These are phyloP conservation scores for Carpinus fangiana DNA, from an alignment of 306 rosid genomes.

Conservation along the genomic window DNA sequence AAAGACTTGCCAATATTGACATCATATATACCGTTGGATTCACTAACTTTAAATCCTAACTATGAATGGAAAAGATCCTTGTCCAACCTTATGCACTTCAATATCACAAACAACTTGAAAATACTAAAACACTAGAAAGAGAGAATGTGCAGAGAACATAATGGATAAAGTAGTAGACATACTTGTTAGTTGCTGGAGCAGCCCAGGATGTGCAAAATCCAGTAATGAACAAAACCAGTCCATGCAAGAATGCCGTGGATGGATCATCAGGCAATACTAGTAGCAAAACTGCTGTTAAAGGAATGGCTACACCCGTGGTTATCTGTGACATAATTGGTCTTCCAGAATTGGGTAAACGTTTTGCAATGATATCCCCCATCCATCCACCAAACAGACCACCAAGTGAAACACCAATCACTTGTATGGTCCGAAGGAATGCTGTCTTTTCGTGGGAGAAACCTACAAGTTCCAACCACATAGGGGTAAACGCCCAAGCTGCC, in stretches of 20 bases:
- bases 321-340: conserved; percentile 73
- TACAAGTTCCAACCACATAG: conserved; percentile 81
- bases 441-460: conserved; percentile 76
- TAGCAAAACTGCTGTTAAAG: conserved; percentile 66
- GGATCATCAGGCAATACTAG: conserved; percentile 67
- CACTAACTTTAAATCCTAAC: no score
- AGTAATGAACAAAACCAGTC: conserved; percentile 65
- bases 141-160: neutral
- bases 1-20: no score
- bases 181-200: conserved; percentile 83
- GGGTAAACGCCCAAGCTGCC: conserved; percentile 71
- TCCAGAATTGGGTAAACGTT: conserved; percentile 59
- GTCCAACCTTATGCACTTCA: no score
- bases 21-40: no score
- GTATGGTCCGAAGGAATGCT: conserved; percentile 59
- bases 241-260: conserved; percentile 57
- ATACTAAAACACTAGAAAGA: neutral
- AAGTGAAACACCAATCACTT: conserved; percentile 51
- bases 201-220: conserved; percentile 67
- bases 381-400: conserved; percentile 78
- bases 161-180: conserved; percentile 15
- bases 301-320: conserved; percentile 65
- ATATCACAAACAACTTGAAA: neutral
- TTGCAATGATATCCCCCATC: conserved; percentile 71
- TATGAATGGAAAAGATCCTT: no score